Evolutionary conservation across 1,139 yeast genomes (phyloP).

Genomic region (Diutina rugosa): DNA sequence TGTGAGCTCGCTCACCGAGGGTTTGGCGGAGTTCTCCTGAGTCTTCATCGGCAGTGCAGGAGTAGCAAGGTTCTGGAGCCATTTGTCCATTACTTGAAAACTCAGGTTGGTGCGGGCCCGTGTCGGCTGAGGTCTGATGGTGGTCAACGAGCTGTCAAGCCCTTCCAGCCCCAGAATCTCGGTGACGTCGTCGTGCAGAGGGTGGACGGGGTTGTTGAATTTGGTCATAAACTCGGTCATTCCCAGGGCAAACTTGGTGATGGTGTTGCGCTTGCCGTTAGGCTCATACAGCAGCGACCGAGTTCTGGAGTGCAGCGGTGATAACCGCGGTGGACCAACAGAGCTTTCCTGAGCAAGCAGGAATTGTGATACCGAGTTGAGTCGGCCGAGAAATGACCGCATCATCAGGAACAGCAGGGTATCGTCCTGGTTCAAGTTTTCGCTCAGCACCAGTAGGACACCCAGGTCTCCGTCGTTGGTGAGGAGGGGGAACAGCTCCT

Average conservation of each 20-base stretch:
- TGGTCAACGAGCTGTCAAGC: neutral
- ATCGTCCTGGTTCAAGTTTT: neutral
- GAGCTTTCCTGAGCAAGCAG: neutral
- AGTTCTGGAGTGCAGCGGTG: neutral
- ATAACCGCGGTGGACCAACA: neutral
- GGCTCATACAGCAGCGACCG: neutral
- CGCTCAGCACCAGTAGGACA: neutral
- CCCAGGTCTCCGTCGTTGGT: neutral
- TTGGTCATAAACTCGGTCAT: conserved; percentile 32
- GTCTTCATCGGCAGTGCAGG: neutral
- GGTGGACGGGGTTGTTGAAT: conserved; percentile 13
- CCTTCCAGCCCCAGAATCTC: neutral
- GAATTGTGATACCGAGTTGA: neutral
- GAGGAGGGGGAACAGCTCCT: neutral
- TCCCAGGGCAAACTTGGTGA: conserved; percentile 28
- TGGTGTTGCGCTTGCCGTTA: neutral
- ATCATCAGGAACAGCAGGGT: neutral
- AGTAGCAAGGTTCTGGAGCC: conserved; percentile 22
- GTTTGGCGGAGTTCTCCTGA: neutral
- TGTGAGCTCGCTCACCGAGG: neutral
- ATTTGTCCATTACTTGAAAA: conserved; percentile 31
- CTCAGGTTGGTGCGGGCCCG: conserved; percentile 11
- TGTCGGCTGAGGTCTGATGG: neutral
- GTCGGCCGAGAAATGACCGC: neutral
- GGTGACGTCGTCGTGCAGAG: conserved; percentile 6